Conservation (phyloP, 352 stramenopile genomes). For the Phytophthora nicotianae region DNA sequence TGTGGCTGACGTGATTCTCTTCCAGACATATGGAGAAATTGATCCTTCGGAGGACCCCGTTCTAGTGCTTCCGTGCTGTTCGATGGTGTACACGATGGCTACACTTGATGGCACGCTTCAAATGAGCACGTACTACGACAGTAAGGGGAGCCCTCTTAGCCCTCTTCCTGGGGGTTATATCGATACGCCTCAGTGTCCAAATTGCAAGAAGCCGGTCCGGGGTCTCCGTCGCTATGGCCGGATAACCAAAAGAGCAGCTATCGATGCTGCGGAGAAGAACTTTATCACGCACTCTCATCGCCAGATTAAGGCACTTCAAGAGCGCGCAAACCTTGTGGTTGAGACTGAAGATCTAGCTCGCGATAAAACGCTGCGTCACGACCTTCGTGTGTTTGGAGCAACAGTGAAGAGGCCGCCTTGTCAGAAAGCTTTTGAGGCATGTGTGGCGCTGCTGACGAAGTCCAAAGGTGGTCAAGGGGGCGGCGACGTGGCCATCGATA, state of each 20-base stretch:
- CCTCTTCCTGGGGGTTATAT: slow-evolving; percentile 33
- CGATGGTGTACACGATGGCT: slow-evolving; percentile 63
- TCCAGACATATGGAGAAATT: slow-evolving; percentile 61
- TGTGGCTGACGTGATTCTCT: slow-evolving; percentile 70
- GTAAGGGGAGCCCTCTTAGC: slow-evolving; percentile 25
- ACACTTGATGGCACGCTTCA: slow-evolving; percentile 76
- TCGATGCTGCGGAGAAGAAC: slow-evolving; percentile 53
- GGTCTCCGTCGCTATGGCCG: slow-evolving; percentile 50
- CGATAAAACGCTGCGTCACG: slow-evolving; percentile 25
- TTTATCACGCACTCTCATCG: slow-evolving; percentile 44
- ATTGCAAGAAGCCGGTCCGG: slow-evolving; percentile 49
- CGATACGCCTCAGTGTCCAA: slow-evolving; percentile 46
- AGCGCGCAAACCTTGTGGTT: slow-evolving; percentile 21
- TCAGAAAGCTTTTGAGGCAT: slow-evolving; percentile 43
- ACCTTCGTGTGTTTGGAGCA: slow-evolving; percentile 28
- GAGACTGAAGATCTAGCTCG: slow-evolving; percentile 18
- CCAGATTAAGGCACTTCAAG: slow-evolving; percentile 27
- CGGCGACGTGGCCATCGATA: slow-evolving; percentile 28
- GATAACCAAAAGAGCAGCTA: slow-evolving; percentile 44
- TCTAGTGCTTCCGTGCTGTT: slow-evolving; percentile 70
- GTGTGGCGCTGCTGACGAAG: slow-evolving; percentile 36
- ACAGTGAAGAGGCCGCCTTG: slow-evolving; percentile 34
- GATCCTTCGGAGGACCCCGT: slow-evolving; percentile 71
- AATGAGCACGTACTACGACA: slow-evolving; percentile 39
- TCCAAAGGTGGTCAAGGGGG: slow-evolving; percentile 24